A percentile compares a stretch with the other conserved stretches of the same genome.
Evolutionary conservation across 2,329 filamentous ascomycete species (phyloP).

Genomic region (Aspergillus sojae): DNA sequence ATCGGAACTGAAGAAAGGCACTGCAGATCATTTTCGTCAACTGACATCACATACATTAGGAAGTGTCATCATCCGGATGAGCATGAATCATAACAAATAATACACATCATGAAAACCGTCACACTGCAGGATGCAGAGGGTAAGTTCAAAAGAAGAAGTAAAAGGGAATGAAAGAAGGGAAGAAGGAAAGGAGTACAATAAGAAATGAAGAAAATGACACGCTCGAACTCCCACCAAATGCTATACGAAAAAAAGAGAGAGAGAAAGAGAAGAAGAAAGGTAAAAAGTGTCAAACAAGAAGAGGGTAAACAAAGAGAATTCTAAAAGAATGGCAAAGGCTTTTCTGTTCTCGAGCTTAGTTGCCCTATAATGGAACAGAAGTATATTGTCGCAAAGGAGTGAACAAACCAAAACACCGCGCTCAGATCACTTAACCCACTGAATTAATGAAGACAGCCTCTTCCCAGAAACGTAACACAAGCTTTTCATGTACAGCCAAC

Average conservation of each 20-base stretch:
- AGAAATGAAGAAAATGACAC: neutral
- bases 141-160: neutral
- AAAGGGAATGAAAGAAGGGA: neutral
- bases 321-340: neutral
- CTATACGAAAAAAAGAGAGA: neutral
- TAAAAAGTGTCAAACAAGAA: neutral
- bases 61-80: neutral
- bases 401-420: slow-evolving; percentile 5
- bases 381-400: neutral
- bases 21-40: neutral
- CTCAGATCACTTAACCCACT: neutral
- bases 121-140: neutral
- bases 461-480: neutral
- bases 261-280: neutral
- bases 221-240: slow-evolving; percentile 7
- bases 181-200: neutral
- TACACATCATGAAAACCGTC: slow-evolving; percentile 4
- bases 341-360: neutral
- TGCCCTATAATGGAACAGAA: neutral
- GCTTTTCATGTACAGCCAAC: neutral
- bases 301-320: neutral
- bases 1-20: neutral
- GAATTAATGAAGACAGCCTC: neutral
- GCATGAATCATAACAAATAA: neutral
- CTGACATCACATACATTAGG: slow-evolving; percentile 5